These are phyloP conservation scores for Mycena vitilis DNA, from an alignment of 768 basidiomycete species.

Conservation along the genomic window DNA sequence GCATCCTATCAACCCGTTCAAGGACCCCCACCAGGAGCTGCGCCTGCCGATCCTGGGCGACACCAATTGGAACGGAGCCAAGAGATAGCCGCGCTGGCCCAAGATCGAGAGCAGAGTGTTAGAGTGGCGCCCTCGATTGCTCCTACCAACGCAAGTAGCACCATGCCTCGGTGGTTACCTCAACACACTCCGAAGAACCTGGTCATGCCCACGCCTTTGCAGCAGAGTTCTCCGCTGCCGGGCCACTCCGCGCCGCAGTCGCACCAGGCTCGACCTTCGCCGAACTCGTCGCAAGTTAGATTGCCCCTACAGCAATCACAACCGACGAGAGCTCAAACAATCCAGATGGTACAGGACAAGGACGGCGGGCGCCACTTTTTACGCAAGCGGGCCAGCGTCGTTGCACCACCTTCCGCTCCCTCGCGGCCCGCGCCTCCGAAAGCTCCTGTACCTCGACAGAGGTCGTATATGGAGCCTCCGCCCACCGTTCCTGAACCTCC, in stretches of 20 bases:
- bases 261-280: slow-evolving; percentile 17
- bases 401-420: background rate
- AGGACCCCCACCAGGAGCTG: slow-evolving; percentile 12
- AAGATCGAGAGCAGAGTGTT: slow-evolving; percentile 23
- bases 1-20: slow-evolving; percentile 16
- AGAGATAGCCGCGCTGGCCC: slow-evolving; percentile 1
- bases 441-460: slow-evolving; percentile 21
- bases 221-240: slow-evolving; percentile 44
- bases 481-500: slow-evolving; percentile 28
- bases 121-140: slow-evolving; percentile 29
- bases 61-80: slow-evolving; percentile 12
- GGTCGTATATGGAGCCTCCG: slow-evolving; percentile 35
- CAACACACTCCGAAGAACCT: slow-evolving; percentile 70
- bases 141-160: slow-evolving; percentile 21
- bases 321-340: slow-evolving; percentile 26
- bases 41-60: slow-evolving; percentile 10
- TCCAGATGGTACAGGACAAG: slow-evolving; percentile 29
- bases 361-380: slow-evolving; percentile 30
- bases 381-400: slow-evolving; percentile 27
- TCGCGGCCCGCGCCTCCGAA: slow-evolving; percentile 15
- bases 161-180: slow-evolving; percentile 36
- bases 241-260: background rate
- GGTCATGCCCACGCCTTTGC: slow-evolving; percentile 80
- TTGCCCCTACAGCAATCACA: slow-evolving; percentile 29
- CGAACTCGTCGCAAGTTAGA: slow-evolving; percentile 31